phyloP scores from a whole-genome alignment of 192 early-diverging fungal genomes.

The Backusella sp. region DNA sequence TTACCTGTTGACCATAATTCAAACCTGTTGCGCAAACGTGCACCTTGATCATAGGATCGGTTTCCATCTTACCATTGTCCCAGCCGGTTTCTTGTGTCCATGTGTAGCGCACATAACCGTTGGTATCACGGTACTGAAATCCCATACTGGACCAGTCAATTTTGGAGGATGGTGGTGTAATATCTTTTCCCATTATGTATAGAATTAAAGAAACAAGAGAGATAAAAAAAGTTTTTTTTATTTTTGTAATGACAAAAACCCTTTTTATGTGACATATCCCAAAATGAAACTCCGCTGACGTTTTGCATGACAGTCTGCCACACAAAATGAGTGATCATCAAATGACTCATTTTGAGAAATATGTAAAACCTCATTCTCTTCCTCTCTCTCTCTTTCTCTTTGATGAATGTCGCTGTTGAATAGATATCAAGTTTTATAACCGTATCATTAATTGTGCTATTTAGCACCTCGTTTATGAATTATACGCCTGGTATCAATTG shows the following conservation, averaged over 20 bases:
- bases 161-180: conserved; percentile 34
- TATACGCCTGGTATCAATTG: too few relatives aligned
- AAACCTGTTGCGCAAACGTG: conserved; percentile 64
- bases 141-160: conserved; percentile 68
- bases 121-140: conserved; percentile 63
- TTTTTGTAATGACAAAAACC: neutral
- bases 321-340: neutral
- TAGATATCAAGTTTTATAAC: too few relatives aligned
- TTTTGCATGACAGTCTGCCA: neutral
- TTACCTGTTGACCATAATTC: conserved; percentile 76
- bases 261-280: too few relatives aligned
- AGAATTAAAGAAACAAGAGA: neutral
- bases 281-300: neutral
- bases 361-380: neutral
- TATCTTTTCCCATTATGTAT: neutral
- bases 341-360: neutral
- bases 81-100: conserved; percentile 57
- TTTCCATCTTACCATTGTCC: conserved; percentile 56
- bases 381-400: neutral
- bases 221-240: neutral
- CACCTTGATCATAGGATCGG: conserved; percentile 53
- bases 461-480: too few relatives aligned
- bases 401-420: neutral
- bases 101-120: conserved; percentile 61
- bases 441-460: too few relatives aligned